These are phyloP conservation scores for Corchorus capsularis DNA, from an alignment of 345 rosid genomes.

Conservation along the genomic window DNA sequence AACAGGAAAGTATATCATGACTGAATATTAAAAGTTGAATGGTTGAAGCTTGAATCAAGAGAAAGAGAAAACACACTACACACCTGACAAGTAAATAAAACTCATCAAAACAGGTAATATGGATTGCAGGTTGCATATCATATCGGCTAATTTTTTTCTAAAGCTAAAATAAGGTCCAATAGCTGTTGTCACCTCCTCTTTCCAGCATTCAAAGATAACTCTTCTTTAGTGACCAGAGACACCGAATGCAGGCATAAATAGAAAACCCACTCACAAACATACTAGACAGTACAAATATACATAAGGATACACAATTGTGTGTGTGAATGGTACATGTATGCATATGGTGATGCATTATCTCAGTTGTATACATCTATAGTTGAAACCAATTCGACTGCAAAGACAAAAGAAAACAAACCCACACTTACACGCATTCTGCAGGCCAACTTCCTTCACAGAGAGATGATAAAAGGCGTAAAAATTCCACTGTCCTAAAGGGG, in stretches of 20 bases:
- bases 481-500: slow-evolving; percentile 72
- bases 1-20: too few species aligned
- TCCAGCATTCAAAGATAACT: neutral
- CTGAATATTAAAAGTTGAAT: too few species aligned
- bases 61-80: too few species aligned
- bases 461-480: slow-evolving; percentile 76
- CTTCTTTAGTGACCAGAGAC: neutral
- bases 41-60: too few species aligned
- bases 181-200: neutral
- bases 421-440: slow-evolving; percentile 92
- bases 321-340: neutral
- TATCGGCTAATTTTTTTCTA: neutral
- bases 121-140: neutral
- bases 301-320: neutral
- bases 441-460: slow-evolving; percentile 98
- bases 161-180: slow-evolving; percentile 1
- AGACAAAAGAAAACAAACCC: neutral
- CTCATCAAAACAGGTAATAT: neutral
- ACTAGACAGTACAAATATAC: neutral
- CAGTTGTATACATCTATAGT: neutral
- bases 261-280: neutral
- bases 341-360: neutral
- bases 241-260: neutral
- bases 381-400: neutral
- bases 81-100: neutral